Conservation (phyloP, 352 stramenopile species). For the Phytophthora agathidicida region DNA sequence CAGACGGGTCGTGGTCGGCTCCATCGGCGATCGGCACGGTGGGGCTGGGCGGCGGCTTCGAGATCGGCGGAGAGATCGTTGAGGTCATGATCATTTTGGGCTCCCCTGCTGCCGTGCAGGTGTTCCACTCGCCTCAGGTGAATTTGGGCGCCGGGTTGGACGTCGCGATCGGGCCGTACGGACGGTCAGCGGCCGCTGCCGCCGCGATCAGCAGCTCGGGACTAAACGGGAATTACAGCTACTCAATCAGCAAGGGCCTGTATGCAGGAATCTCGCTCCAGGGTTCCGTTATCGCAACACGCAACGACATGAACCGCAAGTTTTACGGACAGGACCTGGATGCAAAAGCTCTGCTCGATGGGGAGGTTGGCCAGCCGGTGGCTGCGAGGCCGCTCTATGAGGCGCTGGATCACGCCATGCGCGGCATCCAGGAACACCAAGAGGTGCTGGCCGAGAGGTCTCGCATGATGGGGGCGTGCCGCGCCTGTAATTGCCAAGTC, state of each 20-base stretch:
- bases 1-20: slow-evolving; percentile 81
- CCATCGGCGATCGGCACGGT: slow-evolving; percentile 89
- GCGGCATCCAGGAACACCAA: slow-evolving; percentile 46
- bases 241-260: slow-evolving; percentile 89
- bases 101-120: slow-evolving; percentile 80
- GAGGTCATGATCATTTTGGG: slow-evolving; percentile 94
- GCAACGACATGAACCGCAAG: slow-evolving; percentile 90
- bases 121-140: slow-evolving; percentile 83
- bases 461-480: slow-evolving; percentile 50
- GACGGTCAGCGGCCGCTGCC: slow-evolving; percentile 66
- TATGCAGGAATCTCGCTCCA: slow-evolving; percentile 92
- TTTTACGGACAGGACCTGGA: slow-evolving; percentile 89
- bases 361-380: slow-evolving; percentile 42
- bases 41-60: slow-evolving; percentile 76
- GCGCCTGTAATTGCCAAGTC: slow-evolving; percentile 45
- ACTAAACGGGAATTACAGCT: slow-evolving; percentile 90
- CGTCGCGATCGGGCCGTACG: slow-evolving; percentile 84
- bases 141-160: slow-evolving; percentile 90
- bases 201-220: slow-evolving; percentile 54
- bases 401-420: slow-evolving; percentile 52
- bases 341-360: slow-evolving; percentile 48
- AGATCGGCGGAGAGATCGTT: slow-evolving; percentile 90
- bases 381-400: slow-evolving; percentile 67
- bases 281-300: slow-evolving; percentile 84
- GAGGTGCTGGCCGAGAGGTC: slow-evolving; percentile 37